These are phyloP conservation scores for Balakata baccata DNA, from an alignment of 345 rosid species.

Conservation along the genomic window DNA sequence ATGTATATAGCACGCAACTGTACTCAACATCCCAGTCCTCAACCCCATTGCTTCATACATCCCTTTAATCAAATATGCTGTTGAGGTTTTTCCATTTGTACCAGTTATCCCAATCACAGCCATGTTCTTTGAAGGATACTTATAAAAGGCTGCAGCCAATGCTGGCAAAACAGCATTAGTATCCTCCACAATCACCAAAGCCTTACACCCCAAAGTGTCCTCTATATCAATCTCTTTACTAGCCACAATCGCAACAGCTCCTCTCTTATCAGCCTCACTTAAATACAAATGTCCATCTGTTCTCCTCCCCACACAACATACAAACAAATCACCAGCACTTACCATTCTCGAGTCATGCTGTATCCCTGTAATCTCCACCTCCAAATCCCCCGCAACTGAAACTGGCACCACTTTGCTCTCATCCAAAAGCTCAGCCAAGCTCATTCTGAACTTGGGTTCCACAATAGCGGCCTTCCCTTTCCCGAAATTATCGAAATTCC, in stretches of 20 bases:
- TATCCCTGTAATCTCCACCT: conserved; percentile 80
- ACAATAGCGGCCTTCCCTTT: conserved; percentile 52
- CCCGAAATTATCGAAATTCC: conserved; percentile 69
- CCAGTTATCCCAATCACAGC: conserved; percentile 80
- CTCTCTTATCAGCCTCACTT: conserved; percentile 95
- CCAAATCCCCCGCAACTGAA: conserved; percentile 81
- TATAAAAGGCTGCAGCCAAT: conserved; percentile 76
- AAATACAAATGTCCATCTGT: conserved; percentile 66
- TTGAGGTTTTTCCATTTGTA: conserved; percentile 71
- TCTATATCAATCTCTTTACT: conserved; percentile 88
- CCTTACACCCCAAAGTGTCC: conserved; percentile 82
- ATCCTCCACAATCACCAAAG: conserved; percentile 91
- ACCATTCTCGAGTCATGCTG: conserved; percentile 86
- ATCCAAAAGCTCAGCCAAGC: conserved; percentile 86
- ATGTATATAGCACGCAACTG: conserved; percentile 64
- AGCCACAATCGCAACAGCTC: conserved; percentile 91
- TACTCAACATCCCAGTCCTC: conserved; percentile 82
- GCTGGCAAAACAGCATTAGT: conserved; percentile 74
- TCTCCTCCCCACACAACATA: conserved; percentile 68
- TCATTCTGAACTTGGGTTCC: conserved; percentile 75
- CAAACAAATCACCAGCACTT: conserved; percentile 83
- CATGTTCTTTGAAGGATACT: conserved; percentile 72
- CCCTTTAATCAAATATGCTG: conserved; percentile 70
- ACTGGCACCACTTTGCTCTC: conserved; percentile 86
- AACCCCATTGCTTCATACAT: conserved; percentile 93